Evolutionary conservation across 2,329 filamentous ascomycete genomes (phyloP), one percentile per base, ranked within the genome.

Genomic region (Elsinoe arachidis): DNA sequence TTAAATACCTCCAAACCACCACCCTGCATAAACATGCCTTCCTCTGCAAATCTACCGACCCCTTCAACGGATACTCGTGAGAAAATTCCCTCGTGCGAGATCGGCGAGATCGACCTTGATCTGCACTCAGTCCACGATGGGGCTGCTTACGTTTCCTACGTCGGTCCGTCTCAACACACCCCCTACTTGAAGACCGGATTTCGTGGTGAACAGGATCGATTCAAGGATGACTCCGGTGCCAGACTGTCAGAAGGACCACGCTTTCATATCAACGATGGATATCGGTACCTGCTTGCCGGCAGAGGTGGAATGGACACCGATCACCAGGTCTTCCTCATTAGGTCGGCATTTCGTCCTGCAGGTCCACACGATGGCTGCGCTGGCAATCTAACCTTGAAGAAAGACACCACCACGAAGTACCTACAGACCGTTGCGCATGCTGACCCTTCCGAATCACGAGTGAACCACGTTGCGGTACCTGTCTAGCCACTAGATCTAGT

Each of bases 341-440:
- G 74, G 19, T 72, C 70, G 4, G 65, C 71, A 46, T 67, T 74
- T 15, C 68, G 67, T 63, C 39, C 39, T 23, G 39, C 17, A 3
- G 67, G 67, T 0, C 66, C 66, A 2, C 69, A 64, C 17, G 61
- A 64, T 46, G 23, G 39, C 4, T 60, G 63, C 39, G 57, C 60
- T n/a, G 43, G 55, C 5, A 69, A 68, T 39, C 66, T 65, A 3
- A 59, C 68, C 15, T 38, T 66, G 19, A 65, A 62, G 0, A 64
- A 66, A 17, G 58, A 60, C n/a, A 65, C 64, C 38, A 68, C 63
- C 5, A 60, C 59, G 1, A 58, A 63, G 12, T 67, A 69, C 70
- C 70, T 64, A 57, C 79, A 82, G 61, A 78, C 78, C 1, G 75
- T 81, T 0, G 80, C 80, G 0, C 81, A 83, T 54, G 76, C 77